Evolutionary conservation across 768 basidiomycete species (phyloP), one percentile per base, ranked within the genome.

Genomic region (Tulasnella sp.): DNA sequence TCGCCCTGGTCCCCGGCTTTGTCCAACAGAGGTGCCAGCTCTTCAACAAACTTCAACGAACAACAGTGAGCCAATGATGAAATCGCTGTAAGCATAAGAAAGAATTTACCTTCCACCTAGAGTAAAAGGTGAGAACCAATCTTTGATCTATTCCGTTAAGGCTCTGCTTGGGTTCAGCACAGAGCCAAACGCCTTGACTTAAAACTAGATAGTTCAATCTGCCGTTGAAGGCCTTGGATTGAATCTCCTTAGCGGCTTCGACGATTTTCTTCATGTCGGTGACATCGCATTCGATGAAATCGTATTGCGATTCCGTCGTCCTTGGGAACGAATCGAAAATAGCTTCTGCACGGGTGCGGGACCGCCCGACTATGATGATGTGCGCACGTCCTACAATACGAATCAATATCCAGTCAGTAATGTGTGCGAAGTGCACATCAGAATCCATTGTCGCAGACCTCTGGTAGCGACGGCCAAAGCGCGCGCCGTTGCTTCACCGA

Each of bases 261-360:
- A 39, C 32, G 32, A 77, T 67, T 66, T 75, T 75, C 37, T 37
- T 59, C 75, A 78, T 75, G 37, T 72, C 63, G 29, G 75, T 42
- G 22, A 73, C 77, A 52, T 79, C 77, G 73, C 78, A 78, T 40
- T 66, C 11, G 1, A 79, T 73, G 42, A 79, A 79, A 68, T 79
- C 78, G 75, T 78, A 81, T 22, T 72, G 75, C 65, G 72, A 73
- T n/a, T 19, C 26, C 1, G 16, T 17, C 4, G 73, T 62, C 41
- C 71, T 63, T 14, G 70, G 74, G 40, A 77, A 59, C 8, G 73
- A 22, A 1, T 71, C 59, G 34, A 77, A 47, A 63, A 77, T 72
- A 19, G 62, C 34, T 9, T 74, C 69, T 9, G 75, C 76, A 62
- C 71, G 72, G 8, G 42, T 62, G 35, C 75, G 52, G 68, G 73